Conservation (phyloP, 1,284 basidiomycete genomes). For the Cutaneotrichosporon curvatum region DNA sequence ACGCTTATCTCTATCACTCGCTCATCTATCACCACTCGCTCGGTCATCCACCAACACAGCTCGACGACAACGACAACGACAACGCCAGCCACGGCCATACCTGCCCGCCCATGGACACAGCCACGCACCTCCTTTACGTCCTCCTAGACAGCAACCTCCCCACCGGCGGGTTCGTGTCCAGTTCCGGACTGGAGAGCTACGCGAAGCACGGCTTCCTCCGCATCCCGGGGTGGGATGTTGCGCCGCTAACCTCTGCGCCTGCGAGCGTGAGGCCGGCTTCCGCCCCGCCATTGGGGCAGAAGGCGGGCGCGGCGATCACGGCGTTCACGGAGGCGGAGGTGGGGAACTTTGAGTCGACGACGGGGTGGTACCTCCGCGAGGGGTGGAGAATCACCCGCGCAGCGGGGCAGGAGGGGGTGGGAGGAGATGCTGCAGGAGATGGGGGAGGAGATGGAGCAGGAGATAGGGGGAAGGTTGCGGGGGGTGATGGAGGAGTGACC, state of each 20-base stretch:
- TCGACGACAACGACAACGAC: neutral
- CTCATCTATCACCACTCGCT: too few relatives aligned
- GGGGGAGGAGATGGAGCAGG: conserved; percentile 19
- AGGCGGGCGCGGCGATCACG: conserved; percentile 13
- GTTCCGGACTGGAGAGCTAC: conserved; percentile 84
- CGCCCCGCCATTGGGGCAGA: conserved; percentile 4
- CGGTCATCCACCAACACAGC: too few relatives aligned
- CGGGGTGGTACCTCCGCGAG: conserved; percentile 68
- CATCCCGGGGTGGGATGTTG: neutral
- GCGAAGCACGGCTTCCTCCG: conserved; percentile 65
- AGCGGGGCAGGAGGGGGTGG: neutral
- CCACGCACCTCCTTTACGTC: conserved; percentile 39
- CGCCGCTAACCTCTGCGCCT: neutral
- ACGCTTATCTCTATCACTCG: too few relatives aligned
- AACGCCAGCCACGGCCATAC: neutral
- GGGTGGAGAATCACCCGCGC: conserved; percentile 50
- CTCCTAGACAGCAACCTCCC: conserved; percentile 93
- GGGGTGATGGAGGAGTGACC: too few relatives aligned
- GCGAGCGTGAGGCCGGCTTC: neutral
- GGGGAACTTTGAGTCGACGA: conserved; percentile 61
- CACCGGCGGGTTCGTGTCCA: conserved; percentile 97
- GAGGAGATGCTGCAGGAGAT: neutral
- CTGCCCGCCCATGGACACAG: neutral
- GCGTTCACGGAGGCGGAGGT: conserved; percentile 43
- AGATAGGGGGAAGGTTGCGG: too few relatives aligned